Evolutionary conservation across 176 grass and related monocot species (phyloP), one percentile per base, ranked within the genome.

Genomic region (Aechmea fasciata): DNA sequence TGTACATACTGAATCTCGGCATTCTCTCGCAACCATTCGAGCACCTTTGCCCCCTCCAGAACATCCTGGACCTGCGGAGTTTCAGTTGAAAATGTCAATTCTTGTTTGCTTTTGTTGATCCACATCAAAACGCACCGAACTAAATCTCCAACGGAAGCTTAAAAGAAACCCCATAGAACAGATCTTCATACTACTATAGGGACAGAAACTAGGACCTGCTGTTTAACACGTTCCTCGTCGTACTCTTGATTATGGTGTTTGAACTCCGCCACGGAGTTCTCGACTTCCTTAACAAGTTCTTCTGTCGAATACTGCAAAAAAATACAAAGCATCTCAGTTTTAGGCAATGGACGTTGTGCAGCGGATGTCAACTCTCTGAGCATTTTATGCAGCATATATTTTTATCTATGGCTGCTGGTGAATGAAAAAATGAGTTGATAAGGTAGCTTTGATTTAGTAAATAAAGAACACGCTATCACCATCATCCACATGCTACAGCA

Each of bases 21-120:
- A 72, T 93, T 90, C 75, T 99, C 89, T 88, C 81, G 87, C 81
- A 92, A 82, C 89, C 89, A 99, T 70, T 99, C 89, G 12, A 99
- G 84, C 50, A 93, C 94, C 79, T 92, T 90, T 3, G 89, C 89
- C 49, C 79, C 89, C 77, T 92, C 86, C 15, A 97, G 75, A 66
- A 92, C 86, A 75, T 93, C 87, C 49, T 89, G 74, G 51, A 99
- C 84, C 89, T 96, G 71, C 11, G 71, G 51, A 13, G 12, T 48
- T 79, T 8, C 33, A 64, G 28, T 47, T 13, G n/a, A 23, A 55
- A 74, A 72, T 52, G 1, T 22, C 1, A 23, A 48, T 54, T 2
- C 12, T 23, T 22, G 29, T 13, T 72, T 51, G 53, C 67, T 25
- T 23, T 11, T 26, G 25, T 26, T 26, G 25, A 26, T 26, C 25